Evolutionary conservation across 2,329 filamentous ascomycete species (phyloP).

Genomic region (Venturia aucupariae): DNA sequence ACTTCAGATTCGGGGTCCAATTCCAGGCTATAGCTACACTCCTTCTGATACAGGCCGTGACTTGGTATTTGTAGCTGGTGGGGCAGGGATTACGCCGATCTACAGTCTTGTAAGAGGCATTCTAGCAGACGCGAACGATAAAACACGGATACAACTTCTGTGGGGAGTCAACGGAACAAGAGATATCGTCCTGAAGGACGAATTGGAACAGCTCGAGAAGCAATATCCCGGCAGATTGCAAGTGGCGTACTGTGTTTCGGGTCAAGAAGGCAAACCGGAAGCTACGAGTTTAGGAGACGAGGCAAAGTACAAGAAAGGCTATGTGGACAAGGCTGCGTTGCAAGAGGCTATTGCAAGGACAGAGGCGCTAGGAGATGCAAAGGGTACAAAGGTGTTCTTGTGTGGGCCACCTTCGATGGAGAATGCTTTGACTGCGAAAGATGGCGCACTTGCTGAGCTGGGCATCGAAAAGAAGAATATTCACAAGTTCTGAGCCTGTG

Average conservation of each 20-base stretch:
- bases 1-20: slow-evolving; percentile 47
- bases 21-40: slow-evolving; percentile 45
- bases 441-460: slow-evolving; percentile 47
- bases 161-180: slow-evolving; percentile 57
- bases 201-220: slow-evolving; percentile 44
- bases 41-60: slow-evolving; percentile 23
- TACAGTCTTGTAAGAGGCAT: slow-evolving; percentile 57
- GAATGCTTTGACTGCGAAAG: slow-evolving; percentile 41
- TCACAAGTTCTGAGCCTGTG: slow-evolving; percentile 43
- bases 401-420: slow-evolving; percentile 64
- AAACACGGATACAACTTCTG: slow-evolving; percentile 54
- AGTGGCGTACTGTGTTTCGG: slow-evolving; percentile 49
- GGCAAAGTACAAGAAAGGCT: slow-evolving; percentile 42
- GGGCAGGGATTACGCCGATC: slow-evolving; percentile 63
- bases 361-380: slow-evolving; percentile 28
- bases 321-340: slow-evolving; percentile 49
- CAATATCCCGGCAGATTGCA: slow-evolving; percentile 47
- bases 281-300: slow-evolving; percentile 21
- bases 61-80: slow-evolving; percentile 51
- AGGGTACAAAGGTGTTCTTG: slow-evolving; percentile 49
- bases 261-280: slow-evolving; percentile 23
- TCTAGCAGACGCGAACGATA: slow-evolving; percentile 51
- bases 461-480: slow-evolving; percentile 51
- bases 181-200: slow-evolving; percentile 50
- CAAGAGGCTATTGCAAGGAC: slow-evolving; percentile 37